phyloP scores from a whole-genome alignment of 495 filamentous ascomycete genomes.

The Talaromyces ruber region DNA sequence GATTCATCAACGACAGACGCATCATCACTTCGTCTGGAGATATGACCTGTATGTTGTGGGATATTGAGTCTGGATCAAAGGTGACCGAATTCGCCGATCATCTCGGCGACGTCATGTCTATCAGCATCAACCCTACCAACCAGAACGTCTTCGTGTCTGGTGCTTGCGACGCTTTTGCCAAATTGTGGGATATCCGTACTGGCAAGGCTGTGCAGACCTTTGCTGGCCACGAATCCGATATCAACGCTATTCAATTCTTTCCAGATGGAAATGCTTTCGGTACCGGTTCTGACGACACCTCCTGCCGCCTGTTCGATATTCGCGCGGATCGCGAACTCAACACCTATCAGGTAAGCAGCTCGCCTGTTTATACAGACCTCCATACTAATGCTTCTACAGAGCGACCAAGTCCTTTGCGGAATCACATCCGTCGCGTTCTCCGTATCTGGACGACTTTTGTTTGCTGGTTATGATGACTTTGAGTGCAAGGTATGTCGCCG shows the following conservation, averaged over 20 bases:
- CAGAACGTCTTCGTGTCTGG: slow-evolving; percentile 95
- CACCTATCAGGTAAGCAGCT: slow-evolving; percentile 73
- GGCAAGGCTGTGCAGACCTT: slow-evolving; percentile 99
- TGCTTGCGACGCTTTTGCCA: slow-evolving; percentile 96
- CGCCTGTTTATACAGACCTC: not conserved
- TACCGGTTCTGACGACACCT: slow-evolving; percentile 95
- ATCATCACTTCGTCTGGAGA: slow-evolving; percentile 98
- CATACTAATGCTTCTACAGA: slow-evolving; percentile 41
- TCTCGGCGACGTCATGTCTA: slow-evolving; percentile 97
- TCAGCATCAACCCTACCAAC: slow-evolving; percentile 99
- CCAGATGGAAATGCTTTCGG: slow-evolving; percentile 98
- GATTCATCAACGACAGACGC: slow-evolving; percentile 96
- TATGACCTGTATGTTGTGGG: slow-evolving; percentile 99
- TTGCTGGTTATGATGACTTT: slow-evolving; percentile 97
- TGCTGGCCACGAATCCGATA: slow-evolving; percentile 96
- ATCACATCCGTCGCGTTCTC: slow-evolving; percentile 98
- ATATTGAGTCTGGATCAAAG: slow-evolving; percentile 95
- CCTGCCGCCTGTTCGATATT: slow-evolving; percentile 95
- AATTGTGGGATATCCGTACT: slow-evolving; percentile 97
- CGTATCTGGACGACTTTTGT: slow-evolving; percentile 89
- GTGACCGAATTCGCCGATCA: slow-evolving; percentile 98
- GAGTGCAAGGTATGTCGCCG: slow-evolving; percentile 83
- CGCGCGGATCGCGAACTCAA: slow-evolving; percentile 94
- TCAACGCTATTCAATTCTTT: slow-evolving; percentile 99
- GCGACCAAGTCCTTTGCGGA: slow-evolving; percentile 92